Conservation (phyloP, 176 grass and related monocot genomes). For the Oryza officinalis region DNA sequence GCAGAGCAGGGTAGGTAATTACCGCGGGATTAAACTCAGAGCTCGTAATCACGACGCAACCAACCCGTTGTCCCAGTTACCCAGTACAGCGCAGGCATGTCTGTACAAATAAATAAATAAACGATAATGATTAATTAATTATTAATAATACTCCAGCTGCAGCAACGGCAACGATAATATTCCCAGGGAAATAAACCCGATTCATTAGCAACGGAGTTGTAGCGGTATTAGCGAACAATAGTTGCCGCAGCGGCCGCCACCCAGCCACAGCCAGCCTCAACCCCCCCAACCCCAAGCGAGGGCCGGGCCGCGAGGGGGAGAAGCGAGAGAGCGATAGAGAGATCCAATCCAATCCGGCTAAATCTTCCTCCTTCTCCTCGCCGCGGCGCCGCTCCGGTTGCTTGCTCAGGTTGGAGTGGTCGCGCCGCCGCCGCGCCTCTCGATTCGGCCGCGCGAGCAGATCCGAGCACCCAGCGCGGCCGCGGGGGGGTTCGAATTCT, state of each 20-base stretch:
- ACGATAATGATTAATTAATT: neutral
- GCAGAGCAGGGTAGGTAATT: neutral
- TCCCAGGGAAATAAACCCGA: conserved; percentile 9
- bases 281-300: neutral
- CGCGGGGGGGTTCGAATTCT: neutral
- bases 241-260: neutral
- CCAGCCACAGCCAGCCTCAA: neutral
- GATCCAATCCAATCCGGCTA: conserved; percentile 61
- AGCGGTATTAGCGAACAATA: conserved; percentile 27
- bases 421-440: neutral
- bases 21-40: conserved; percentile 3
- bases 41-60: neutral
- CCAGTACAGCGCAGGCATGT: conserved; percentile 49
- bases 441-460: conserved; percentile 31
- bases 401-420: conserved; percentile 12
- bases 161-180: conserved; percentile 8
- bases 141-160: neutral
- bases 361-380: neutral
- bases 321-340: conserved; percentile 5
- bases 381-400: conserved; percentile 1
- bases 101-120: conserved; percentile 62
- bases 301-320: neutral
- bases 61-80: neutral
- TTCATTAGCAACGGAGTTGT: neutral
- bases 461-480: conserved; percentile 23